Conservation (phyloP, 2,329 filamentous ascomycete species). For the Botrytis tulipae region DNA sequence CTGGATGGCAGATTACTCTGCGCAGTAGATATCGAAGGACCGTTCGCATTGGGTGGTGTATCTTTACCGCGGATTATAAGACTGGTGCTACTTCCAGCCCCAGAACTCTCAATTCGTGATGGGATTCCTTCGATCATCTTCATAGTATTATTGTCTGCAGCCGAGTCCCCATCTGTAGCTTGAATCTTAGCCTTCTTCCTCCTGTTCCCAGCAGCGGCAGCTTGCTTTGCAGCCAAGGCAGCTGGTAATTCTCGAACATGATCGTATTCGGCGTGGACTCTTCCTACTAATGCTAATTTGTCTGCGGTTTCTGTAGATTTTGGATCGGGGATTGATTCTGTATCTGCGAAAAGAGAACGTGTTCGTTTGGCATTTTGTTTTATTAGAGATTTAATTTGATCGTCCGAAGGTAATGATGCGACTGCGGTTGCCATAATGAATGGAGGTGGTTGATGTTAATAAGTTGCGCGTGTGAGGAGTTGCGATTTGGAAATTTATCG, state of each 20-base stretch:
- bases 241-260: conserved; percentile 74
- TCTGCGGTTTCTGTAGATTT: conserved; percentile 34
- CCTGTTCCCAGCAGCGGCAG: conserved; percentile 58
- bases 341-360: conserved; percentile 42
- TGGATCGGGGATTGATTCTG: conserved; percentile 25
- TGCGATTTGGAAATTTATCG: conserved; percentile 16
- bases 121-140: conserved; percentile 66
- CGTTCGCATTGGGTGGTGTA: conserved; percentile 53
- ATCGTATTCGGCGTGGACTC: conserved; percentile 64
- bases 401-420: conserved; percentile 18
- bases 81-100: conserved; percentile 49
- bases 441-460: conserved; percentile 8
- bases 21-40: conserved; percentile 44
- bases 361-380: conserved; percentile 45
- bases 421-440: conserved; percentile 17
- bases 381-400: conserved; percentile 42
- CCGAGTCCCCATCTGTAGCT: conserved; percentile 33
- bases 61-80: conserved; percentile 52
- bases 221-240: conserved; percentile 75
- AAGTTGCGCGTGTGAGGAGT: background rate
- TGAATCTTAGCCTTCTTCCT: conserved; percentile 59
- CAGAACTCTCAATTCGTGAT: conserved; percentile 38
- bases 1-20: conserved; percentile 48
- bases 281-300: conserved; percentile 33
- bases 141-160: conserved; percentile 50